phyloP scores from a whole-genome alignment of 371 early-diverging fungal genomes.

The Mucor circinelloides region DNA sequence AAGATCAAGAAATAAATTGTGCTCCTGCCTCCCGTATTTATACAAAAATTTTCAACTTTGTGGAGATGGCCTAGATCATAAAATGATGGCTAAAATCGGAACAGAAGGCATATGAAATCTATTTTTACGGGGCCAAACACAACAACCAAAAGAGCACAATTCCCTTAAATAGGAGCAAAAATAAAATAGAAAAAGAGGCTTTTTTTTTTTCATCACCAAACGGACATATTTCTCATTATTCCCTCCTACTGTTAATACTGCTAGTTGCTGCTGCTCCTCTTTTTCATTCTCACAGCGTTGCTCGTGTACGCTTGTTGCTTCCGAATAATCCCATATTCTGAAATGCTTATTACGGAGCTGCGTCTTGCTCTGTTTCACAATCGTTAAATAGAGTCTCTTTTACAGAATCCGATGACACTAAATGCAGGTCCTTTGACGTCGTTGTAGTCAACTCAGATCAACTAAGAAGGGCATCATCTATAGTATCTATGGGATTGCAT shows the following conservation, averaged over 20 bases:
- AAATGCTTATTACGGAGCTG: not conserved
- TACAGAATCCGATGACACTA: slow-evolving; percentile 8
- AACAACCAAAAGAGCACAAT: not conserved
- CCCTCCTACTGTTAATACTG: not conserved
- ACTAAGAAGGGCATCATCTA: not conserved
- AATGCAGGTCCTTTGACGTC: slow-evolving; percentile 3
- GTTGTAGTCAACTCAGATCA: not conserved
- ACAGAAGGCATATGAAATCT: slow-evolving; percentile 18
- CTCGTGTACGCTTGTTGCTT: not conserved
- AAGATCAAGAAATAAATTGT: not conserved
- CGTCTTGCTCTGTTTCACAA: slow-evolving; percentile 5
- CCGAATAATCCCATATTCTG: not conserved
- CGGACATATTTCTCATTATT: not conserved
- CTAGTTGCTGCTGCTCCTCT: not conserved
- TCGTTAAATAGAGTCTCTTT: not conserved
- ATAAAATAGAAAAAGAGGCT: slow-evolving; percentile 1
- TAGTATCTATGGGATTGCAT: not conserved
- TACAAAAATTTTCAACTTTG: not conserved
- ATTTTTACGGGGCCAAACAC: not conserved
- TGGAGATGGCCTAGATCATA: slow-evolving; percentile 3
- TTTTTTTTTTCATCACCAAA: not conserved
- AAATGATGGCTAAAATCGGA: slow-evolving; percentile 12
- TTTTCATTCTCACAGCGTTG: not conserved
- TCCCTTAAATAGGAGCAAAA: not conserved
- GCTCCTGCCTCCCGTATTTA: not conserved